Evolutionary conservation across 257 asterid genomes (phyloP), one percentile per base, ranked within the genome.

Genomic region (Cinchona pubescens): DNA sequence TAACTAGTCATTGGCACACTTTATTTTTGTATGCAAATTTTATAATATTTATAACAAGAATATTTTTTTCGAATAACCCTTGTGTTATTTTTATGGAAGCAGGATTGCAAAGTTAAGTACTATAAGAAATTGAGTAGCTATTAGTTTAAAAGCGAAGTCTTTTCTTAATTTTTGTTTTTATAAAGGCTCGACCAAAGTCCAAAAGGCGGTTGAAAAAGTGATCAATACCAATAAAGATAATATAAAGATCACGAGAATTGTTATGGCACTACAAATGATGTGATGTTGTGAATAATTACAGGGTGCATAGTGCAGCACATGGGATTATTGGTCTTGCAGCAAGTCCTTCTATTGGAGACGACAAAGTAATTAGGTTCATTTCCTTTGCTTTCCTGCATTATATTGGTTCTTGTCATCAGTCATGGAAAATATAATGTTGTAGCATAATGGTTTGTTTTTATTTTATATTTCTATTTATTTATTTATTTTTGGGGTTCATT

Each of bases 281-380:
- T 23, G 27, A 35, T 67, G 49, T 19, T 61, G 66, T 75, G 74
- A 38, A 43, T 49, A 18, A 25, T 72, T 76, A 61, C 83, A 86
- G 89, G 98, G 92, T 82, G 48, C 97, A 94, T 84, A 84, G 88
- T 55, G 96, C 99, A 34, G 92, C 99, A 79, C 99, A 94, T 72
- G 99, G 99, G 67, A 85, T 92, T 16, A 85, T 88, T 45, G 84
- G 96, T 76, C 74, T 94, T 74, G 90, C 80, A 18, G 82, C 90
- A 21, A 79, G 83, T 80, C 74, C 86, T 79, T 74, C 73, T 43
- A 69, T 82, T 56, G 96, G 90, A 23, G 96, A 87, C 42, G 84
- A 79, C 79, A 88, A 85, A 74, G 85, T 92, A 37, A 80, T 94
- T 76, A 94, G 89, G 89, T 83, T 37, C 53, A 18, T 43, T 58